Percentiles rank a stretch among this genome's conserved stretches.
Evolutionary conservation across 495 filamentous ascomycete genomes (phyloP).

Genomic region (Xylaria venustula): DNA sequence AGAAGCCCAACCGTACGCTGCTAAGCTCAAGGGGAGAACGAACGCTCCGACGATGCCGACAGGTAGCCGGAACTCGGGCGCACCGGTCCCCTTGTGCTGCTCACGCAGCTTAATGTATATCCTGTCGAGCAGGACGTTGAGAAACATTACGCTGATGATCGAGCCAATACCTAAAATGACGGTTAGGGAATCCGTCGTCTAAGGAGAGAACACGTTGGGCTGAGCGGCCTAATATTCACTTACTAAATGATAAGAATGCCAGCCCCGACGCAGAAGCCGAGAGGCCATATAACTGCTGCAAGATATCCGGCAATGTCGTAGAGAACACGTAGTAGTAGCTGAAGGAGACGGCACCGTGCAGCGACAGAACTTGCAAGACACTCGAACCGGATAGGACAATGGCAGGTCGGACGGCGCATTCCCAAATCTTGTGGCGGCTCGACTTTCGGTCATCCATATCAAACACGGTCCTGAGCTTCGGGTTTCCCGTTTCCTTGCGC

Average conservation of each 20-base stretch:
- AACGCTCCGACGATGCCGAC: constrained; percentile 44
- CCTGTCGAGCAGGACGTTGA: constrained; percentile 47
- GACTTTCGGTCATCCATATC: constrained; percentile 29
- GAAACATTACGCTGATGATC: constrained; percentile 41
- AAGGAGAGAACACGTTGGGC: background rate
- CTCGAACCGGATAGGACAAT: constrained; percentile 46
- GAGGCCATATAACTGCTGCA: constrained; percentile 46
- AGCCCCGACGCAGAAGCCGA: constrained; percentile 44
- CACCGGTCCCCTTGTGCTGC: constrained; percentile 33
- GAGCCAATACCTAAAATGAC: constrained; percentile 47
- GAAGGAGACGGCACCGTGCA: constrained; percentile 52
- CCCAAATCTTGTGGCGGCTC: constrained; percentile 26
- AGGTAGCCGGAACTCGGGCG: constrained; percentile 53
- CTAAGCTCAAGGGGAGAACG: constrained; percentile 41
- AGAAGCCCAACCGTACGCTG: constrained; percentile 51
- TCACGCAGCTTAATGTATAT: constrained; percentile 50
- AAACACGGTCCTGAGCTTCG: constrained; percentile 44
- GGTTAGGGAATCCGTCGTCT: constrained; percentile 24
- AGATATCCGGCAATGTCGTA: constrained; percentile 52
- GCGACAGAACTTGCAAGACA: constrained; percentile 48
- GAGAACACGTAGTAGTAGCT: constrained; percentile 54
- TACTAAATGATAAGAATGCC: constrained; percentile 53
- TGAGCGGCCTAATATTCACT: constrained; percentile 18
- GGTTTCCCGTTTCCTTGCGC: constrained; percentile 39
- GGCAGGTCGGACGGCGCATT: constrained; percentile 47